These are phyloP conservation scores for Aspergillus calidoustus DNA, from an alignment of 2,329 filamentous ascomycete species.

Conservation along the genomic window DNA sequence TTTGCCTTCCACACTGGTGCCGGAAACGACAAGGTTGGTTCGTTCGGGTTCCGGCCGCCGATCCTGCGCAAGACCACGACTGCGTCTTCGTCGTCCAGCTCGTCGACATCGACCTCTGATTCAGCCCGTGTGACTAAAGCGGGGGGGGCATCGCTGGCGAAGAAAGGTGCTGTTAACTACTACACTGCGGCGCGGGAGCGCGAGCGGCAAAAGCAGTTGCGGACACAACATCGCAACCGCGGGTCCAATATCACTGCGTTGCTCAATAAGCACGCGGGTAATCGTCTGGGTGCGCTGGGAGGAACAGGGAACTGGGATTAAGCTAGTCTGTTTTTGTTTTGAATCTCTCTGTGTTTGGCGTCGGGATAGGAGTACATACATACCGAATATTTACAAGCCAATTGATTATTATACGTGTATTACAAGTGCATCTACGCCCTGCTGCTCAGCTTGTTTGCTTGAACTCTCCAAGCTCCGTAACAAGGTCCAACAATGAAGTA, in stretches of 20 bases:
- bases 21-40: conserved; percentile 19
- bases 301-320: conserved; percentile 49
- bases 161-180: conserved; percentile 64
- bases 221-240: conserved; percentile 52
- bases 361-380: conserved; percentile 9
- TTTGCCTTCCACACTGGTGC: conserved; percentile 40
- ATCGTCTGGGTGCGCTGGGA: conserved; percentile 42
- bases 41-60: conserved; percentile 40
- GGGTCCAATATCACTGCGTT: conserved; percentile 41
- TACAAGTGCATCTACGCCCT: conserved; percentile 6
- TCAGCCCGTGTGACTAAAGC: conserved; percentile 35
- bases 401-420: not conserved
- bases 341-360: not conserved
- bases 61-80: conserved; percentile 38
- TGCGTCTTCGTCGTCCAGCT: conserved; percentile 34
- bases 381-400: not conserved
- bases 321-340: conserved; percentile 11
- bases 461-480: conserved; percentile 22
- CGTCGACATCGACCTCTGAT: conserved; percentile 27
- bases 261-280: conserved; percentile 44
- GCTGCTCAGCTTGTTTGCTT: not conserved
- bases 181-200: conserved; percentile 60
- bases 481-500: conserved; percentile 31
- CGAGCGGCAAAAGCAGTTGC: conserved; percentile 61
- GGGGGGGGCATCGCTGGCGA: conserved; percentile 54